phyloP scores from a whole-genome alignment of 495 filamentous ascomycete genomes.

The Neurospora terricola region DNA sequence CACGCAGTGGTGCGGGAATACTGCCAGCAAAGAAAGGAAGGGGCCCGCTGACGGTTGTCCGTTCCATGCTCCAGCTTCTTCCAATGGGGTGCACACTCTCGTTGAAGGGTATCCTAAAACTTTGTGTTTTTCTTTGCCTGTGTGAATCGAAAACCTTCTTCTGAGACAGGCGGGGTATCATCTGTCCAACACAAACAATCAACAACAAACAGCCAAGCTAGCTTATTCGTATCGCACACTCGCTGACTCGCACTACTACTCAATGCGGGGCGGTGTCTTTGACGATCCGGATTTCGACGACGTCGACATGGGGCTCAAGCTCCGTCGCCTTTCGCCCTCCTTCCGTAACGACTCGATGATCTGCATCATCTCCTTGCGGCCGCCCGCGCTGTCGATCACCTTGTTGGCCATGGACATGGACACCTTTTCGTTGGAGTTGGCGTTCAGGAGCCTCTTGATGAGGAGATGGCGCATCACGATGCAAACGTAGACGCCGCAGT shows the following conservation, averaged over 20 bases:
- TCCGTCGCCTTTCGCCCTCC: slow-evolving; percentile 67
- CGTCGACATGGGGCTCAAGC: slow-evolving; percentile 14
- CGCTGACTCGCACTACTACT: slow-evolving; percentile 8
- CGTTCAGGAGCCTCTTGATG: slow-evolving; percentile 67
- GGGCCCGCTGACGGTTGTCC: background rate
- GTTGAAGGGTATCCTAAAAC: background rate
- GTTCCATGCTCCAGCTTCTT: background rate
- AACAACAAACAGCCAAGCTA: background rate
- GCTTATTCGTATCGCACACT: no score
- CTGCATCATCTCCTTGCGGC: slow-evolving; percentile 77
- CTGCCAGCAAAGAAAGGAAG: background rate
- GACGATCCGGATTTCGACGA: slow-evolving; percentile 6
- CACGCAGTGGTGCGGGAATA: background rate
- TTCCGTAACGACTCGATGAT: slow-evolving; percentile 74
- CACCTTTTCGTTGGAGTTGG: slow-evolving; percentile 69
- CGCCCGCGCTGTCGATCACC: slow-evolving; percentile 62
- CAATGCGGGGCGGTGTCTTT: slow-evolving; percentile 26
- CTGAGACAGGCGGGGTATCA: background rate
- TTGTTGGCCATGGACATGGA: slow-evolving; percentile 83
- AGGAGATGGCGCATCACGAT: slow-evolving; percentile 85
- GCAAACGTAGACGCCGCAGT: slow-evolving; percentile 96
- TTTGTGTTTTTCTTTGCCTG: background rate
- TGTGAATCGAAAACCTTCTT: background rate
- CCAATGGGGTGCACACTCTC: background rate
- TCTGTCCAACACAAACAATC: background rate